Percentiles rank a stretch among this genome's conserved stretches.
Conservation (phyloP, 331 rosid genomes). For the Malus hybrid region DNA sequence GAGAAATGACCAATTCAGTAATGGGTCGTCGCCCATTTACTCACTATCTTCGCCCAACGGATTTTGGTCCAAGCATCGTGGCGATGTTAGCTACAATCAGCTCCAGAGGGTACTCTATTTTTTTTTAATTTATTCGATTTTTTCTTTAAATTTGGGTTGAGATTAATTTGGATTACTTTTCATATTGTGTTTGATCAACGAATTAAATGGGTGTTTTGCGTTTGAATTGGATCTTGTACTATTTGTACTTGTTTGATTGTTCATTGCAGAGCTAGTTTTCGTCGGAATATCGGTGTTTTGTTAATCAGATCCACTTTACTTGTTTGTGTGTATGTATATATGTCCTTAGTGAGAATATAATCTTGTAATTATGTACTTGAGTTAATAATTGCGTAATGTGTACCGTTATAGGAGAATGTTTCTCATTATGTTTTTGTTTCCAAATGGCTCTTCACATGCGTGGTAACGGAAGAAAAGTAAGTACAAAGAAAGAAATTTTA, state of each 20-base stretch:
- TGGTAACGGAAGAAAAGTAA: neutral
- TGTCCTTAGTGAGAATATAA: neutral
- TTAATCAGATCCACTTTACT: conserved; percentile 12
- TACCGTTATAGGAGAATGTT: neutral
- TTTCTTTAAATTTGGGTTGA: conserved; percentile 3
- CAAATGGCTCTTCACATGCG: neutral
- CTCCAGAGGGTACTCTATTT: conserved; percentile 68
- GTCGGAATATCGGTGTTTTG: conserved; percentile 14
- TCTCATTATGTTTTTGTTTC: neutral
- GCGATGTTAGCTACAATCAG: conserved; percentile 65
- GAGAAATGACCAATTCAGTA: conserved; percentile 56
- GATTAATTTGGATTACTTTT: conserved; percentile 23
- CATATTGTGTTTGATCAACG: conserved; percentile 8
- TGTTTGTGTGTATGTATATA: neutral
- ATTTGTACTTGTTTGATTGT: conserved; percentile 13
- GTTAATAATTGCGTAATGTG: neutral
- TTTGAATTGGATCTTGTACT: conserved; percentile 47
- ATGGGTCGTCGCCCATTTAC: conserved; percentile 48
- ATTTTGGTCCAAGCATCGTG: conserved; percentile 85
- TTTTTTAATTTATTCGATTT: neutral
- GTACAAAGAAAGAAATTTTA: neutral
- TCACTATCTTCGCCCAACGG: conserved; percentile 52
- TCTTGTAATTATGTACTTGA: neutral
- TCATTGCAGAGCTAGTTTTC: conserved; percentile 9
- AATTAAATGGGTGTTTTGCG: conserved; percentile 13